These are phyloP conservation scores for Colletotrichum sp. DNA, from an alignment of 2,329 filamentous ascomycete genomes.

Conservation along the genomic window DNA sequence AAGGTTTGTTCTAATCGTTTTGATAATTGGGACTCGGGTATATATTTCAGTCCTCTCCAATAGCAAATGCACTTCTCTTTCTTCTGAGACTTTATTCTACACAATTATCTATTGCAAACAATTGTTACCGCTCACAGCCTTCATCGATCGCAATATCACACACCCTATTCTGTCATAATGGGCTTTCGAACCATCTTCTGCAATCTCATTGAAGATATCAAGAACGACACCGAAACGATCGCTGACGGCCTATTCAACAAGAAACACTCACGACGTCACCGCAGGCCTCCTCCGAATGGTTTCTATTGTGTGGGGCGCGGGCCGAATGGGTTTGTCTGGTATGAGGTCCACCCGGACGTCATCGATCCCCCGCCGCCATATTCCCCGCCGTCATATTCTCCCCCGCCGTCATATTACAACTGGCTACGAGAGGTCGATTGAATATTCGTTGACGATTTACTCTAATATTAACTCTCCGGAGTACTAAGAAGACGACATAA, in stretches of 20 bases:
- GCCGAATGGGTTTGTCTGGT: background rate
- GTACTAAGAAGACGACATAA: background rate
- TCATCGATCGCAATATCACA: background rate
- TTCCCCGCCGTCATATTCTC: background rate
- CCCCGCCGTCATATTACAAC: background rate
- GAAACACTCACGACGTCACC: background rate
- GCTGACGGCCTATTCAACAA: background rate
- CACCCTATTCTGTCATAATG: background rate
- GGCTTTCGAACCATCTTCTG: background rate
- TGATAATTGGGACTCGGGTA: background rate
- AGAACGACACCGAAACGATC: rapidly evolving
- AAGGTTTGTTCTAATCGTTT: background rate
- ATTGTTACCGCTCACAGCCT: background rate
- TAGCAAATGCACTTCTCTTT: background rate
- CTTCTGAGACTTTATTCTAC: rapidly evolving
- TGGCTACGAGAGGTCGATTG: background rate
- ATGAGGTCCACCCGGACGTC: rapidly evolving
- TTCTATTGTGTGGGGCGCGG: rapidly evolving
- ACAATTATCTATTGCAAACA: background rate
- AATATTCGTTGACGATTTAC: background rate
- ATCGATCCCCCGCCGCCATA: background rate
- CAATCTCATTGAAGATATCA: background rate
- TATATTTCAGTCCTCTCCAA: background rate
- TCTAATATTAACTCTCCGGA: background rate
- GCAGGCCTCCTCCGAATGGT: background rate